Base-by-base conservation (phyloP, 495 filamentous ascomycete species). In the Neurospora sublineolata region DNA sequence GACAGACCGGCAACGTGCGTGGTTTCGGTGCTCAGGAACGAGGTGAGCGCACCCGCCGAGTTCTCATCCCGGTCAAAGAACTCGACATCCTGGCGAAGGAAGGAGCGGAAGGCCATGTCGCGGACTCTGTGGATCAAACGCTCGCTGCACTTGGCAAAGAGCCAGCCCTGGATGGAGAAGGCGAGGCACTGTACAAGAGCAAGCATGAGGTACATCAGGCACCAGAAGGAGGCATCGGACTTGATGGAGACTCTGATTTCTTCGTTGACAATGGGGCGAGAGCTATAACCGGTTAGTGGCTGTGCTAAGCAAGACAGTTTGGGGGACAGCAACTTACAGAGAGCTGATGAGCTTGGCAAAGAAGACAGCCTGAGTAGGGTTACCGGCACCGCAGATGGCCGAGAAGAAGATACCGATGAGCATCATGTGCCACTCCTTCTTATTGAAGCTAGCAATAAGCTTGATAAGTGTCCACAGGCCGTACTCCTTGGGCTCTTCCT, bases 161-260 rank as follows among this genome's bases (percentile, higher is more conserved):
- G 38, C 36, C 92, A 72, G 44, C 93, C 94, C 74, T 94, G 91
- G 41, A 76, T 76, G 40, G 85, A 82, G 74, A 91, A 91, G 2
- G 89, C 86, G 68, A 94, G 77, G 72, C 97, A 89, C 76, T 91
- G 88, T 37, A 89, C 86, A 64, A 97, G 79, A 18, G 91, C 95
- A n/a, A 97, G 87, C 87, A 97, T 93, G 30, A 98, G 86, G 79
- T 95, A 99, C 94, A 99, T 97, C 71, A 89, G 79, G 41, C 87
- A 89, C 94, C 95, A 99, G 80, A 97, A 98, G 73, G 95, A 88
- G 52, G 88, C 88, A 52, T 92, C 88, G 3, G 85, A 83, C 68
- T 90, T 86, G 42, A 96, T 77, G 16, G 78, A 70, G 23, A 72
- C 74, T 9, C 75, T 81, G 42, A 78, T 83, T 10, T 68, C 77